Percentiles rank a stretch among this genome's conserved stretches.
Evolutionary conservation across 805 yeast species (phyloP).

Genomic region (Candida vartiovaarae): DNA sequence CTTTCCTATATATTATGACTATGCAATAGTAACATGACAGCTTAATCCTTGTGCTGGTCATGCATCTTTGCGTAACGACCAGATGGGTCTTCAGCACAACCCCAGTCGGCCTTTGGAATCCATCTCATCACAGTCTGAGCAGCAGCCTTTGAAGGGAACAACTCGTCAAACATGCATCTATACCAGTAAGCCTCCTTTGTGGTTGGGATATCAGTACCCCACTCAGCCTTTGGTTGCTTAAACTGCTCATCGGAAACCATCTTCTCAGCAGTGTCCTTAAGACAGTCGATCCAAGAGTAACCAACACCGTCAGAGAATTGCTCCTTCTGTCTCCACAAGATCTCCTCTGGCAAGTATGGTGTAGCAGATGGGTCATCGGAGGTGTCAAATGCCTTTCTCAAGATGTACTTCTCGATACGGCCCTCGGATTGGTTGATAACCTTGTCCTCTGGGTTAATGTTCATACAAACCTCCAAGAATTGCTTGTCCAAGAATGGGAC

Average conservation of each 20-base stretch:
- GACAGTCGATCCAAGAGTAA: constrained; percentile 97
- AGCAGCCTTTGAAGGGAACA: constrained; percentile 87
- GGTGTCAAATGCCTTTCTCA: constrained; percentile 97
- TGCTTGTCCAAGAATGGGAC: constrained; percentile 97
- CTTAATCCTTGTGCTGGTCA: constrained; percentile 52
- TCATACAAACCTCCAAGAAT: constrained; percentile 88
- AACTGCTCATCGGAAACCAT: constrained; percentile 85
- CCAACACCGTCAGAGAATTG: constrained; percentile 99
- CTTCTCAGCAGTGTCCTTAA: constrained; percentile 90
- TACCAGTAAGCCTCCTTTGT: constrained; percentile 99
- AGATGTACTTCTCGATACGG: constrained; percentile 86
- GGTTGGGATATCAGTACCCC: constrained; percentile 94
- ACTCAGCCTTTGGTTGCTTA: constrained; percentile 84
- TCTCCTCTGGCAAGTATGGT: constrained; percentile 94
- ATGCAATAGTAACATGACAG: constrained; percentile 9
- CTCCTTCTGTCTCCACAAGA: constrained; percentile 99
- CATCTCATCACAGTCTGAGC: constrained; percentile 98
- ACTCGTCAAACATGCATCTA: constrained; percentile 91
- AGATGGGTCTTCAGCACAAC: constrained; percentile 97
- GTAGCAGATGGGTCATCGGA: constrained; percentile 65
- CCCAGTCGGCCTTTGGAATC: constrained; percentile 99
- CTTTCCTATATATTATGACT: background rate
- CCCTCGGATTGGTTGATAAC: constrained; percentile 66
- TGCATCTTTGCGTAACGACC: constrained; percentile 95
- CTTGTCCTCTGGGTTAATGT: constrained; percentile 91